A percentile compares a stretch with the other conserved stretches of the same genome.
These are phyloP conservation scores for Crucihimalaya himalaica DNA, from an alignment of 345 rosid genomes.

Conservation along the genomic window DNA sequence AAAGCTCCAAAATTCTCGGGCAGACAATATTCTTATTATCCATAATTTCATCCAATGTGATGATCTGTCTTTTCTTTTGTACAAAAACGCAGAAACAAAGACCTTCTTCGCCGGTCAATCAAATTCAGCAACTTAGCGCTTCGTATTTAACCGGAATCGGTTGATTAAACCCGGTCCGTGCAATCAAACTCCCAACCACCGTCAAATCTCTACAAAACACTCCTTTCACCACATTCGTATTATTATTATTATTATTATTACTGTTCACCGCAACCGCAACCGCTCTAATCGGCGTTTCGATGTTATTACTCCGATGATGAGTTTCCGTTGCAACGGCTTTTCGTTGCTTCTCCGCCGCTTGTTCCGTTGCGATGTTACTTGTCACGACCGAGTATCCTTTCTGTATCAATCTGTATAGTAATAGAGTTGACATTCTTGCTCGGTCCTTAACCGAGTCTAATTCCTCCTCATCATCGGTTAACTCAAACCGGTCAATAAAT, in stretches of 20 bases:
- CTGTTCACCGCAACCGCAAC: slow-evolving; percentile 1
- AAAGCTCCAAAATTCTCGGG: slow-evolving; percentile 40
- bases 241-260: slow-evolving; percentile 20
- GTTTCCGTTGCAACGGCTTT: slow-evolving; percentile 44
- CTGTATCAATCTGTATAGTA: slow-evolving; percentile 85
- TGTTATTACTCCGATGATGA: slow-evolving; percentile 22
- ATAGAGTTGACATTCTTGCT: slow-evolving; percentile 72
- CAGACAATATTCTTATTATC: slow-evolving; percentile 44
- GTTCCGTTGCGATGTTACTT: slow-evolving; percentile 68
- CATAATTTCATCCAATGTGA: slow-evolving; percentile 41
- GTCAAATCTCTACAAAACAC: slow-evolving; percentile 91
- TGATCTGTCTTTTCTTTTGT: slow-evolving; percentile 35
- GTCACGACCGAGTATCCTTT: slow-evolving; percentile 73
- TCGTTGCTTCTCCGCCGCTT: slow-evolving; percentile 65
- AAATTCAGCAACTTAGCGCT: slow-evolving; percentile 78
- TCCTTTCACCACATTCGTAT: slow-evolving; percentile 66
- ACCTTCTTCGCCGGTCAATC: not conserved
- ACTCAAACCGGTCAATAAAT: slow-evolving; percentile 82
- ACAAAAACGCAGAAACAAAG: slow-evolving; percentile 11
- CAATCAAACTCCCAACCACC: slow-evolving; percentile 70
- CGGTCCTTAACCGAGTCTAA: slow-evolving; percentile 76
- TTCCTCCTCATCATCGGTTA: slow-evolving; percentile 74
- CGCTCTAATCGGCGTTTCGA: slow-evolving; percentile 21
- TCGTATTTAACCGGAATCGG: slow-evolving; percentile 82
- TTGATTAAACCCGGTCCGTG: slow-evolving; percentile 76